Percentiles rank a stretch among this genome's conserved stretches.
Conservation (phyloP, 495 filamentous ascomycete species). For the Penicillium robsamsonii region DNA sequence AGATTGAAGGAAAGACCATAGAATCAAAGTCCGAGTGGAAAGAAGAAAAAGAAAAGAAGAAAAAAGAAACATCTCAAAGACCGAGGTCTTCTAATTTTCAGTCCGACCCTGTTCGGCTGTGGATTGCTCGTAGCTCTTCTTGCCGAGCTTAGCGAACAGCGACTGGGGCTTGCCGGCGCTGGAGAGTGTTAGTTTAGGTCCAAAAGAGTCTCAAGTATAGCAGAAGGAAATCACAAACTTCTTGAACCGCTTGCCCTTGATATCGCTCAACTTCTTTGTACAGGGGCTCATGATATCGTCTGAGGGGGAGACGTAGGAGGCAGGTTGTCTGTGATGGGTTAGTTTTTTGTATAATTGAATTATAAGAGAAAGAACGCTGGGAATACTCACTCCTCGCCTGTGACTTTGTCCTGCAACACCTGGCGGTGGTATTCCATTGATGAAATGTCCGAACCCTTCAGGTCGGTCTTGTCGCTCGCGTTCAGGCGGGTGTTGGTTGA, state of each 20-base stretch:
- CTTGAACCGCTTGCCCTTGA: slow-evolving; percentile 78
- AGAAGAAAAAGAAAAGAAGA: neutral
- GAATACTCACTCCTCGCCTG: slow-evolving; percentile 61
- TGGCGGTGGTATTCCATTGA: slow-evolving; percentile 80
- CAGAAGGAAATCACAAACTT: slow-evolving; percentile 32
- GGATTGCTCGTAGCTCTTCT: slow-evolving; percentile 51
- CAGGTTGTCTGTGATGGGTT: slow-evolving; percentile 38
- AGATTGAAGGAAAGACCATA: slow-evolving; percentile 7
- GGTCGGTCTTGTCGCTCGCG: slow-evolving; percentile 32
- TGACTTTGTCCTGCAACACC: slow-evolving; percentile 68
- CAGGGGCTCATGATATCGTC: slow-evolving; percentile 92
- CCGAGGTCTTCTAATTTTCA: slow-evolving; percentile 13
- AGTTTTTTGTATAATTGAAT: neutral
- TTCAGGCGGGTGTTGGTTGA: slow-evolving; percentile 46
- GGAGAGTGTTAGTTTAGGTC: slow-evolving; percentile 3
- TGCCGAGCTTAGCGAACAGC: slow-evolving; percentile 49
- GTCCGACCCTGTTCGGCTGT: slow-evolving; percentile 23
- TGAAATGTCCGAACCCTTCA: slow-evolving; percentile 36
- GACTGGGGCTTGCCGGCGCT: slow-evolving; percentile 51
- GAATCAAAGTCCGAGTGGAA: neutral
- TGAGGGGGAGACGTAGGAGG: slow-evolving; percentile 83
- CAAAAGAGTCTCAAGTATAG: neutral
- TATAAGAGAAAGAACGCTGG: neutral
- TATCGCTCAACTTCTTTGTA: slow-evolving; percentile 81
- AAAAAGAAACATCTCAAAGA: neutral